Evolutionary conservation across 257 asterid genomes (phyloP).

Genomic region (Salvia miltiorrhiza): DNA sequence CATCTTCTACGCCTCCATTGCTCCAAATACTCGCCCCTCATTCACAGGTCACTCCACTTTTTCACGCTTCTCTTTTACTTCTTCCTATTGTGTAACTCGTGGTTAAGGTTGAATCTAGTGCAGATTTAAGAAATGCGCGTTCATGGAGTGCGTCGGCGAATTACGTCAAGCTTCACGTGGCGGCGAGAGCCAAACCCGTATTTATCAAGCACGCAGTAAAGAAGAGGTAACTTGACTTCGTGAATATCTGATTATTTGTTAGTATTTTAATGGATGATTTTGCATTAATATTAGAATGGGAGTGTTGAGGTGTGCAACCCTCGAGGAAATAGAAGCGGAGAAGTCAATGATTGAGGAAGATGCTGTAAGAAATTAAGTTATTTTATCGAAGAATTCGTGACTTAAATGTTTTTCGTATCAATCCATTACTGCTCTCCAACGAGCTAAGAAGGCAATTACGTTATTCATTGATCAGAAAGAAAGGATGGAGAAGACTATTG

Average conservation of each 20-base stretch:
- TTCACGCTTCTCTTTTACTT: neutral
- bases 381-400: neutral
- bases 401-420: neutral
- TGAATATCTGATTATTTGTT: neutral
- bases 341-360: conserved; percentile 71
- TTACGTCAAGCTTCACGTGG: conserved; percentile 53
- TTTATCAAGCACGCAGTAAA: conserved; percentile 31
- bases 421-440: neutral
- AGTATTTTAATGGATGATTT: conserved; percentile 9
- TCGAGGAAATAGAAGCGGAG: conserved; percentile 90
- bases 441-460: conserved; percentile 2
- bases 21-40: conserved; percentile 40
- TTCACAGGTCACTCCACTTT: conserved; percentile 28
- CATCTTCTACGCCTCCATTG: conserved; percentile 37
- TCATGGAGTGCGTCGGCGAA: conserved; percentile 62
- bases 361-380: conserved; percentile 46
- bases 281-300: conserved; percentile 46
- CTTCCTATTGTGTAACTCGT: neutral
- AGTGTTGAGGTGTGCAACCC: conserved; percentile 68
- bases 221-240: conserved; percentile 44
- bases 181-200: conserved; percentile 34
- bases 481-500: conserved; percentile 92
- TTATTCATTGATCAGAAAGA: conserved; percentile 46
- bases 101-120: conserved; percentile 19
- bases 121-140: conserved; percentile 43